Conservation (phyloP, 305 asterid genomes). For the Solanum hybrid region DNA sequence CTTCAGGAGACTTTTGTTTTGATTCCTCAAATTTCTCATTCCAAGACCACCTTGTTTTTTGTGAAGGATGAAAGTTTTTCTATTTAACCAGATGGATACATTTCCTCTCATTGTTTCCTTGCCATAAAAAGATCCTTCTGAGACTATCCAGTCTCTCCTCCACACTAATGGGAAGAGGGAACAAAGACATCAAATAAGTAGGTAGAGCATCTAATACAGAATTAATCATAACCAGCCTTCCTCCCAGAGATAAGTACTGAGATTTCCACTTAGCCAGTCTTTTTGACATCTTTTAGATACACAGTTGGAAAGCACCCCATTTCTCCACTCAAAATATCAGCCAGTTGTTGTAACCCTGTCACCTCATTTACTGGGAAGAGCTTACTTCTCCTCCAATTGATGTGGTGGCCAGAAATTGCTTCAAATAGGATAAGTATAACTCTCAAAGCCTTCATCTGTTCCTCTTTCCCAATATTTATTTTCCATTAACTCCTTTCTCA, state of each 20-base stretch:
- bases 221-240: background rate
- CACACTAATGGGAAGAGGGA: background rate
- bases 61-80: background rate
- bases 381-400: background rate
- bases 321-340: background rate
- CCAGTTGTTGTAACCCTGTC: background rate
- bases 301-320: background rate
- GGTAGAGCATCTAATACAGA: background rate
- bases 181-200: background rate
- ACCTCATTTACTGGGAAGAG: background rate
- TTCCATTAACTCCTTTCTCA: background rate
- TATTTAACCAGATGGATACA: background rate
- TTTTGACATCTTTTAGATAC: background rate
- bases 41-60: background rate
- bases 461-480: background rate
- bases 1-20: background rate
- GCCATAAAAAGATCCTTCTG: background rate
- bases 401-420: background rate
- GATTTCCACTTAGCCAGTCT: background rate
- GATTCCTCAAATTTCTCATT: background rate
- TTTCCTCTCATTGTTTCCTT: background rate
- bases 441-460: background rate
- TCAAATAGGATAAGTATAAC: background rate
- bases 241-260: background rate
- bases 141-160: background rate